Base-by-base conservation (phyloP, 495 filamentous ascomycete species). In the Trichocladium uniseriatum region DNA sequence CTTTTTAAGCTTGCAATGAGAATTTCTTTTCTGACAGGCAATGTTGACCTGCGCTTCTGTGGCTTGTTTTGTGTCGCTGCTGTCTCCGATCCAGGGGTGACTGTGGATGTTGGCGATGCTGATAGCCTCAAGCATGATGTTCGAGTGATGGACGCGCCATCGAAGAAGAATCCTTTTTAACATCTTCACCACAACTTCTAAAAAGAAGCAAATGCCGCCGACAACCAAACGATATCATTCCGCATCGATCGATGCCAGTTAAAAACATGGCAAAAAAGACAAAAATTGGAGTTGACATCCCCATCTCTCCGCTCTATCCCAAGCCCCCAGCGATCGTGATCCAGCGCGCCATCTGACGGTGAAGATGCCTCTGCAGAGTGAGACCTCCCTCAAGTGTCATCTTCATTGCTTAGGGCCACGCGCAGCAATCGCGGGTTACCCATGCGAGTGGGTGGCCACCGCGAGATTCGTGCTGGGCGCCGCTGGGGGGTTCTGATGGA, bases 331-430 rank as follows among this genome's bases (percentile, higher is more conserved):
- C 68, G 66, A 64, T 62, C 71, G 73, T 76, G 55, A 67, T 69
- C 68, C 73, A 70, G 60, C 68, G 60, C 66, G 73, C 73, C 70
- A 74, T 60, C 62, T 67, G 71, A 70, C 70, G 71, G 72, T 66
- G 67, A 68, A 69, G 68, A 71, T 64, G 54, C 39, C 70, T 76
- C 70, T 73, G 72, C 71, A 71, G 71, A 69, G 68, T 77, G 67
- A 68, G 59, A 24, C 70, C 70, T 74, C 68, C 61, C 66, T 71
- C 61, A 76, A 73, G 66, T 45, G 44, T 71, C 21, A 53, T 70
- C 66, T 68, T 67, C 69, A 71, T 72, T 74, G 72, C 68, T 69
- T 70, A 73, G 60, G 68, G 64, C 59, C 58, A 48, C 50, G 54
- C 54, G 51, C 61, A 69, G 62, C 64, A 58, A 63, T 72, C 73